These are phyloP conservation scores for Nannizziopsis arthrosporioides DNA, from an alignment of 2,329 filamentous ascomycete genomes.

Conservation along the genomic window DNA sequence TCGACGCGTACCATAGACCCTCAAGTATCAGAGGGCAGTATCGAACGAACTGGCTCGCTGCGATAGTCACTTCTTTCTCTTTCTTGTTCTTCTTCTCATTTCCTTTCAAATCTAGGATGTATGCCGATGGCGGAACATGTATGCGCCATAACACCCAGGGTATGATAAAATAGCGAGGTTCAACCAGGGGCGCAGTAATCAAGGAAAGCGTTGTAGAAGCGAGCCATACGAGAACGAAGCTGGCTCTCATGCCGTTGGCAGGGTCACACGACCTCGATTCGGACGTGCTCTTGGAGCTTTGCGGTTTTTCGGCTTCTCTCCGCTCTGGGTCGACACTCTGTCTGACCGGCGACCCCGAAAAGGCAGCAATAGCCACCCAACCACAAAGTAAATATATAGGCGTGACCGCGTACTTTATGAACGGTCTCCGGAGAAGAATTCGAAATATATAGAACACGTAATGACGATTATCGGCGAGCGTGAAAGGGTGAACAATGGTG, in stretches of 20 bases:
- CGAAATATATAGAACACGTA: conserved; percentile 97
- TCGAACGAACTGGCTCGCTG: background rate
- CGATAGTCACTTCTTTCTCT: too few species aligned
- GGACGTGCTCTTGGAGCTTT: too few species aligned
- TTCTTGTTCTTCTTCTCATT: background rate
- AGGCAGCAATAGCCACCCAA: conserved; percentile 54
- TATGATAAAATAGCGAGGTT: conserved; percentile 90
- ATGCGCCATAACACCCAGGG: conserved; percentile 91
- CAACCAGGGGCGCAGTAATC: conserved; percentile 79
- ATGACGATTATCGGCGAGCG: conserved; percentile 88
- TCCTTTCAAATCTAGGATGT: background rate
- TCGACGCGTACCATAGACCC: conserved; percentile 44
- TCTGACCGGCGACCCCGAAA: conserved; percentile 33
- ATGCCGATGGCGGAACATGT: conserved; percentile 47
- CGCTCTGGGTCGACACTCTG: background rate
- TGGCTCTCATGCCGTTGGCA: conserved; percentile 25
- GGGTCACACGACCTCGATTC: too few species aligned
- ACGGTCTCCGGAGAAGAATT: conserved; percentile 57
- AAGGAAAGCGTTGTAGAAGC: conserved; percentile 64
- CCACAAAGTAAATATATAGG: conserved; percentile 59
- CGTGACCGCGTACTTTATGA: conserved; percentile 55
- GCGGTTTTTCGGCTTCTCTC: too few species aligned
- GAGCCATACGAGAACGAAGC: conserved; percentile 52
- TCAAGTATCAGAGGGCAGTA: conserved; percentile 35
- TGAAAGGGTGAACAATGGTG: conserved; percentile 91